phyloP scores from a whole-genome alignment of 2,329 filamentous ascomycete genomes.

The Aspergillus phoenicis region DNA sequence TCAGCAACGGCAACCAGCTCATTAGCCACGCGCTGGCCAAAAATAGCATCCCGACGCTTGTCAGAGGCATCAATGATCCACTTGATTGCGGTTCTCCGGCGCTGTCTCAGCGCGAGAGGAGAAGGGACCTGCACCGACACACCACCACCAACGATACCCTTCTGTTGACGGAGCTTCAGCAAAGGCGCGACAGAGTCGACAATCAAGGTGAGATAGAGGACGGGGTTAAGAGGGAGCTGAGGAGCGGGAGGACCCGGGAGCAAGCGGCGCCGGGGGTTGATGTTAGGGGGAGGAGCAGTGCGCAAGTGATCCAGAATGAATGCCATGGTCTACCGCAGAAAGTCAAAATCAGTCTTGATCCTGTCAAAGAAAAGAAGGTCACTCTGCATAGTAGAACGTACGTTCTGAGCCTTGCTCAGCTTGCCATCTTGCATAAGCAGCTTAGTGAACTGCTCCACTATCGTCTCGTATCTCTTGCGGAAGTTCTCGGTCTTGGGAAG shows the following conservation, averaged over 20 bases:
- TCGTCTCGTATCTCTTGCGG: conserved; percentile 80
- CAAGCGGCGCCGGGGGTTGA: conserved; percentile 64
- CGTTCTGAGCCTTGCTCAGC: conserved; percentile 83
- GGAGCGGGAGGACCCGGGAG: conserved; percentile 72
- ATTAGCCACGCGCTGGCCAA: conserved; percentile 77
- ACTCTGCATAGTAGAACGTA: conserved; percentile 43
- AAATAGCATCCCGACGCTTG: conserved; percentile 73
- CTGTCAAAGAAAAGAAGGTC: neutral
- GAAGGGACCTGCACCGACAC: conserved; percentile 78
- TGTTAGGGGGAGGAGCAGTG: conserved; percentile 75
- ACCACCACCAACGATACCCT: conserved; percentile 83
- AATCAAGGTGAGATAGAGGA: conserved; percentile 84
- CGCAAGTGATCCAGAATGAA: conserved; percentile 80
- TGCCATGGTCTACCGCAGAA: conserved; percentile 70
- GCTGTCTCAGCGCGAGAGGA: conserved; percentile 73
- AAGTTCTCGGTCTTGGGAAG: conserved; percentile 66
- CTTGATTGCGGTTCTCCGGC: conserved; percentile 74
- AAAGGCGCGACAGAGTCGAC: conserved; percentile 92
- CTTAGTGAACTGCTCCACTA: conserved; percentile 85
- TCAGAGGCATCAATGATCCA: conserved; percentile 89
- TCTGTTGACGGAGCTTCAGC: conserved; percentile 73
- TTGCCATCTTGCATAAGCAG: conserved; percentile 91
- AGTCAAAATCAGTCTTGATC: neutral
- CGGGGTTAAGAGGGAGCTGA: conserved; percentile 84
- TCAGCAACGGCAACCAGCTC: conserved; percentile 87